Base-by-base conservation (phyloP, 176 grass and related monocot species). In the Phragmites australis region DNA sequence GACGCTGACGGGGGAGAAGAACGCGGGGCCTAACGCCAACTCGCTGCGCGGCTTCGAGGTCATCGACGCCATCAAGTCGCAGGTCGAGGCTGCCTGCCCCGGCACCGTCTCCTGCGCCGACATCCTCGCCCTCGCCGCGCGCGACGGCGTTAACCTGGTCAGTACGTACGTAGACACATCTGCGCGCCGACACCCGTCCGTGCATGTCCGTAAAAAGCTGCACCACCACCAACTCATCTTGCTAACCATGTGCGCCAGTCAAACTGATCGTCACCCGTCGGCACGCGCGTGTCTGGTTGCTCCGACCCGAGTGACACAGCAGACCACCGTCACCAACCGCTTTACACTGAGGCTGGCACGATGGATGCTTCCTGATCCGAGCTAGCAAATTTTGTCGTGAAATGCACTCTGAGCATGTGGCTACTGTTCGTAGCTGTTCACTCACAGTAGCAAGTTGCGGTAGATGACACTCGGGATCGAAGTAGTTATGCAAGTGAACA, bases 61-160 rank as follows among this genome's bases (percentile, higher is more conserved):
- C 21, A 97, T 97, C 76, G 94, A 97, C 82, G 25, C 88, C 70
- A 93, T 93, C 85, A 97, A 97, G 78, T 52, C 81, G 0, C 84
- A 41, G 65, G 88, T 93, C 10, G 94, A 97, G 62, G 74, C 78
- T 14, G 41, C 87, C 0, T 97, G 91, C 61, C 72, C 68, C 4
- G 89, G 85, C 14, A 61, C 40, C 40, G 90, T 89, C 39, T 97
- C 93, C 43, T 97, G 93, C 72, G 93, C 93, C 65, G 93, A 97
- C 84, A 89, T 97, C 78, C 81, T 97, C 77, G 93, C 93, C n/a
- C 62, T 97, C 67, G 93, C 93, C 22, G 90, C 90, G 2, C 80
- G 81, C 65, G 93, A 97, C 37, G 87, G 87, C 52, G 91, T 97
- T 54, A 91, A 89, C 72, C 43, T 94, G 89, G 92, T 94, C n/a